These are phyloP conservation scores for Rosellinia necatrix DNA, from an alignment of 2,329 filamentous ascomycete species.

Conservation along the genomic window DNA sequence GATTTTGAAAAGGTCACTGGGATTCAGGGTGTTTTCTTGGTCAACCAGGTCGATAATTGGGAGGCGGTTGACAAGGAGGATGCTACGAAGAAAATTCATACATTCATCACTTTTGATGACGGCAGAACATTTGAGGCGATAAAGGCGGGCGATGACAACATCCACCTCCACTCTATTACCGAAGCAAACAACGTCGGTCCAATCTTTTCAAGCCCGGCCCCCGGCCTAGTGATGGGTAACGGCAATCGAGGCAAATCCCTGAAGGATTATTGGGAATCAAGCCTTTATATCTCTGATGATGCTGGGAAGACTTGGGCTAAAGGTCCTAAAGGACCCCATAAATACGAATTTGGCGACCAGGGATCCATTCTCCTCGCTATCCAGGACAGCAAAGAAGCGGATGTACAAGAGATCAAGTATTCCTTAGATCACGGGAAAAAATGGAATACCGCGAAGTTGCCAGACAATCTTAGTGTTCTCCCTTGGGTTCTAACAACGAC, in stretches of 20 bases:
- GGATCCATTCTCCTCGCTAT: conserved; percentile 88
- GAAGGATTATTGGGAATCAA: conserved; percentile 71
- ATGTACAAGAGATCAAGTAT: conserved; percentile 66
- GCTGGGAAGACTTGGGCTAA: conserved; percentile 84
- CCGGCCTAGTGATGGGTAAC: conserved; percentile 90
- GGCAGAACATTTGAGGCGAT: conserved; percentile 81
- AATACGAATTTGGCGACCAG: conserved; percentile 95
- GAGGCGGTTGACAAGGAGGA: conserved; percentile 68
- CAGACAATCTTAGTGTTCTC: conserved; percentile 67
- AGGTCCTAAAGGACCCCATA: conserved; percentile 79
- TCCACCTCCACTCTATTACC: conserved; percentile 94
- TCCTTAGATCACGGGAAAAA: conserved; percentile 88
- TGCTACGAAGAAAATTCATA: conserved; percentile 70
- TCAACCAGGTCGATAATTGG: conserved; percentile 89
- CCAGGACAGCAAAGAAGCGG: conserved; percentile 69
- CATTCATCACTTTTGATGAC: conserved; percentile 92
- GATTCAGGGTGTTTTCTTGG: conserved; percentile 89
- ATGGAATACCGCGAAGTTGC: conserved; percentile 76
- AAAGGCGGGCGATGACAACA: conserved; percentile 66
- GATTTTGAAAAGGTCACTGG: conserved; percentile 94
- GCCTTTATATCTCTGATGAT: conserved; percentile 88
- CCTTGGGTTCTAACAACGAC: conserved; percentile 83
- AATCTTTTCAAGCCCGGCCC: conserved; percentile 91
- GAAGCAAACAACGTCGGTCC: conserved; percentile 80
- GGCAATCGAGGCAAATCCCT: conserved; percentile 85